Conservation (phyloP, 2,329 filamentous ascomycete species). For the Xylaria digitata region DNA sequence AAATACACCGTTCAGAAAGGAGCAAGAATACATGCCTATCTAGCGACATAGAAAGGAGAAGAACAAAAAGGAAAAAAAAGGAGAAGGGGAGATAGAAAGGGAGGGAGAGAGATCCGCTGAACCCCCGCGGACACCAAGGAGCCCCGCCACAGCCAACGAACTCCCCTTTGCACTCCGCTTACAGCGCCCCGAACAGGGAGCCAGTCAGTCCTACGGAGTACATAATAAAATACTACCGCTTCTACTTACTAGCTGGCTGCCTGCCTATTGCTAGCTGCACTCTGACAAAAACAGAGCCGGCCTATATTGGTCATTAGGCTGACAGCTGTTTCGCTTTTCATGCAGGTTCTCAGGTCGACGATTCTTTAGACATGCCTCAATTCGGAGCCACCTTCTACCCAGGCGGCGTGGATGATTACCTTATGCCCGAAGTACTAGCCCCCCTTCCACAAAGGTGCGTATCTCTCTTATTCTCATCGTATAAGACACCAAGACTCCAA, state of each 20-base stretch:
- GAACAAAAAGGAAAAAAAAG: not conserved
- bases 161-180: slow-evolving; percentile 27
- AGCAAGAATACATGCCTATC: not conserved
- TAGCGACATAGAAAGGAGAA: slow-evolving; percentile 1
- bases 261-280: slow-evolving; percentile 27
- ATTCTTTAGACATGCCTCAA: slow-evolving; percentile 57
- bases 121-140: slow-evolving; percentile 18
- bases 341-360: slow-evolving; percentile 49
- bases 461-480: slow-evolving; percentile 17
- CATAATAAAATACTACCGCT: slow-evolving; percentile 10
- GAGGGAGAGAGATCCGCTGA: slow-evolving; percentile 18
- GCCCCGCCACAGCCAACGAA: slow-evolving; percentile 34
- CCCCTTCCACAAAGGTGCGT: slow-evolving; percentile 68
- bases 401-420: slow-evolving; percentile 69
- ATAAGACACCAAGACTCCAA: slow-evolving; percentile 20
- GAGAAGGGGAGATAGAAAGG: not conserved
- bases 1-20: not conserved
- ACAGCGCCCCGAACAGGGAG: slow-evolving; percentile 27
- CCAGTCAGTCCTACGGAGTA: slow-evolving; percentile 31
- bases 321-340: slow-evolving; percentile 46
- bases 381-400: slow-evolving; percentile 70
- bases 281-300: slow-evolving; percentile 24
- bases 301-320: slow-evolving; percentile 44
- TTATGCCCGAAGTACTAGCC: slow-evolving; percentile 69
- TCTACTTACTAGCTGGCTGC: not conserved